Conservation (phyloP, 208 protist species). For the Trypanosoma caninum region DNA sequence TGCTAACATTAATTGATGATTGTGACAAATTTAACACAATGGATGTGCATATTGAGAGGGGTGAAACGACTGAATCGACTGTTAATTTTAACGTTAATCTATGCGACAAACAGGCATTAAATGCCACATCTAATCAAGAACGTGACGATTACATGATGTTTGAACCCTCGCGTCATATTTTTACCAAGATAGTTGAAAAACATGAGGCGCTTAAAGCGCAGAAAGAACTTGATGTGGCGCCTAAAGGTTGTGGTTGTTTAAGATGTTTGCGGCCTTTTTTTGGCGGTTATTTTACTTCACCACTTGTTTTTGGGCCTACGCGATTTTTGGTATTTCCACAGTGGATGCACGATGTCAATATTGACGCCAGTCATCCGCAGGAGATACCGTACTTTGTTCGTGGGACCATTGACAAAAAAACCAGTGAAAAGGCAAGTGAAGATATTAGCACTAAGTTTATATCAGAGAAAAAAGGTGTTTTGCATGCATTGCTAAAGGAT, state of each 20-base stretch:
- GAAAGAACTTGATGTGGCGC: not conserved
- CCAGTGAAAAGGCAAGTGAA: not conserved
- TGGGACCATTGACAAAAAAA: slow-evolving; percentile 24
- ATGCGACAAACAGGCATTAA: not conserved
- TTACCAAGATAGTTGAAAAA: slow-evolving; percentile 1
- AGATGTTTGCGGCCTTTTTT: slow-evolving; percentile 8
- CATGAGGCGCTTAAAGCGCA: not conserved
- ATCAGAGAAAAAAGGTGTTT: not conserved
- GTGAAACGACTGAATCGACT: not conserved
- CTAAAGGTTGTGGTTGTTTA: not conserved
- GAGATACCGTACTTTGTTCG: slow-evolving; percentile 29
- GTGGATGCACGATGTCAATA: slow-evolving; percentile 17
- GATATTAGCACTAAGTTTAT: too few species aligned
- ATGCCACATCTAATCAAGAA: not conserved
- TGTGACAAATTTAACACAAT: not conserved
- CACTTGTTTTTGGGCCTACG: slow-evolving; percentile 9
- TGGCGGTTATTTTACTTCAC: slow-evolving; percentile 40
- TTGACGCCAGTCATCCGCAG: slow-evolving; percentile 18
- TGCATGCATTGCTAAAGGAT: not conserved
- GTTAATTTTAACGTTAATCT: not conserved
- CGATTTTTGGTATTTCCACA: slow-evolving; percentile 63
- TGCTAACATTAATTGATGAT: not conserved
- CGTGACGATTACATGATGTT: not conserved
- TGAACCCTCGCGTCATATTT: slow-evolving; percentile 18
- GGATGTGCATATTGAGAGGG: not conserved